Conservation (phyloP, 2,329 filamentous ascomycete species). For the Hypoxylon sp. region DNA sequence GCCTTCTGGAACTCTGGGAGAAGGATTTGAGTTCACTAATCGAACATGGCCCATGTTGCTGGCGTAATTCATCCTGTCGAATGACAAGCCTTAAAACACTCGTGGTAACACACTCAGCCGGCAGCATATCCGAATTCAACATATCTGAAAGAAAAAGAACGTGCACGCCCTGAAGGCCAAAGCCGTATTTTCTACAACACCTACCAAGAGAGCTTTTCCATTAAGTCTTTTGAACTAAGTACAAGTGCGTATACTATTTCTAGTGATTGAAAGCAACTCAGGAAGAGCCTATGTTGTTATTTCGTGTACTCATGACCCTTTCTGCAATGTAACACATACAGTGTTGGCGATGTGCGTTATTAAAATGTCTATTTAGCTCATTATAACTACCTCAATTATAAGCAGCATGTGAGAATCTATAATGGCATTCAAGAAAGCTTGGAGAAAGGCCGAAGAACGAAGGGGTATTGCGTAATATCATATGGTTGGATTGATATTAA, state of each 20-base stretch:
- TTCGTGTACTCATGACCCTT: neutral
- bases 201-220: neutral
- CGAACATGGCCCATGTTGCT: neutral
- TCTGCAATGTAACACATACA: conserved; percentile 7
- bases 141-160: neutral
- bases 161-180: conserved; percentile 11
- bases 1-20: neutral
- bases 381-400: conserved; percentile 9
- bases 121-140: conserved; percentile 1
- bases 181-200: conserved; percentile 3
- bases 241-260: neutral
- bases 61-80: conserved; percentile 7
- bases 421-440: neutral
- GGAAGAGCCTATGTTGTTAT: neutral
- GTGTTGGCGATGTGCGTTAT: conserved; percentile 5
- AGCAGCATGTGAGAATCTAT: neutral
- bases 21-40: conserved; percentile 6
- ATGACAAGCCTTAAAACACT: conserved; percentile 7
- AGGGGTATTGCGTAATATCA: neutral
- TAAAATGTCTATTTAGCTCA: conserved; percentile 3
- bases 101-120: conserved; percentile 9
- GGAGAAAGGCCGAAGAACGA: neutral
- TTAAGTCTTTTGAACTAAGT: conserved; percentile 3
- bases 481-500: neutral
- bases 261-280: neutral